Percentiles rank a stretch among this genome's conserved stretches.
These are phyloP conservation scores for Candida khao-thaluensis DNA, from an alignment of 805 yeast species.

Conservation along the genomic window DNA sequence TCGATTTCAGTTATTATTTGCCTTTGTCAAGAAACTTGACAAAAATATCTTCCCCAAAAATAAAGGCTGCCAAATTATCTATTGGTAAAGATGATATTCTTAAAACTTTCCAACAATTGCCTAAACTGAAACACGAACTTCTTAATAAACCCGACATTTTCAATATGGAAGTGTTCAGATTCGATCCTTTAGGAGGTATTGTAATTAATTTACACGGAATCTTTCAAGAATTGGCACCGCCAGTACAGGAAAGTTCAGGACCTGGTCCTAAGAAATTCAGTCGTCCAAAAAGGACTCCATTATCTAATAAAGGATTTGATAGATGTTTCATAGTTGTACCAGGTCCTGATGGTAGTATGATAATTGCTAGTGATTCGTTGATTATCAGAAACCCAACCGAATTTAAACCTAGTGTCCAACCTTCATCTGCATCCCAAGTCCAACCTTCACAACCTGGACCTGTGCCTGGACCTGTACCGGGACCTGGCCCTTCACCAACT, in stretches of 20 bases:
- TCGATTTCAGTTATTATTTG: slow-evolving; percentile 63
- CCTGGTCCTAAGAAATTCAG: slow-evolving; percentile 17
- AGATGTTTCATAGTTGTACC: slow-evolving; percentile 77
- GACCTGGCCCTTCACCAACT: slow-evolving; percentile 12
- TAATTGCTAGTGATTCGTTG: slow-evolving; percentile 86
- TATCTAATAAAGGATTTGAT: slow-evolving; percentile 77
- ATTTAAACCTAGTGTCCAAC: background rate
- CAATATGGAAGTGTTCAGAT: slow-evolving; percentile 76
- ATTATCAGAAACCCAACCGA: slow-evolving; percentile 58
- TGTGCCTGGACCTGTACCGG: slow-evolving; percentile 5
- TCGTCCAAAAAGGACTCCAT: slow-evolving; percentile 33
- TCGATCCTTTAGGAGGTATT: slow-evolving; percentile 72
- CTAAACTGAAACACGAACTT: slow-evolving; percentile 75
- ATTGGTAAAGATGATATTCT: slow-evolving; percentile 68
- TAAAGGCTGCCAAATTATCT: slow-evolving; percentile 58
- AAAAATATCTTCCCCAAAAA: slow-evolving; percentile 53
- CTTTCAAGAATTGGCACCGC: slow-evolving; percentile 65
- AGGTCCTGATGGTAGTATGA: slow-evolving; percentile 62
- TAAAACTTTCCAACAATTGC: slow-evolving; percentile 62
- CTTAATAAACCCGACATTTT: slow-evolving; percentile 60
- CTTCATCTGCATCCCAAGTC: slow-evolving; percentile 27
- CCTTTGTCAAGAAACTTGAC: slow-evolving; percentile 75
- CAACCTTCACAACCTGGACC: slow-evolving; percentile 7
- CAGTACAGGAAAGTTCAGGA: slow-evolving; percentile 33
- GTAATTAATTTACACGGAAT: slow-evolving; percentile 81